phyloP scores from a whole-genome alignment of 768 basidiomycete genomes.

The Tylopilus cervinicoccineus region DNA sequence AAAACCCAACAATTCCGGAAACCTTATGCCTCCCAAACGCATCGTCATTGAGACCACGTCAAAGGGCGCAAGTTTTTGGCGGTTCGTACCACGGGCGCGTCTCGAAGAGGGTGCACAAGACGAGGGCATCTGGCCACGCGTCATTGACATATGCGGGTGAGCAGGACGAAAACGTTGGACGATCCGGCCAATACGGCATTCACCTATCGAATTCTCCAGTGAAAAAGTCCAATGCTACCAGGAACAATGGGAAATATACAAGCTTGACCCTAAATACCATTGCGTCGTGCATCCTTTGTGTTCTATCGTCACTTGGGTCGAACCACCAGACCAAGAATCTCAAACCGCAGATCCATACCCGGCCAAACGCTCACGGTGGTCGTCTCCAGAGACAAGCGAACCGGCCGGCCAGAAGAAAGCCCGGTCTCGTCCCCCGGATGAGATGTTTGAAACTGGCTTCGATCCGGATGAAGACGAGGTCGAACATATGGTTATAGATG shows the following conservation, averaged over 20 bases:
- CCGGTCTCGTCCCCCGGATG: slow-evolving; percentile 20
- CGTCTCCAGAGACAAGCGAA: slow-evolving; percentile 22
- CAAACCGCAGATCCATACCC: slow-evolving; percentile 10
- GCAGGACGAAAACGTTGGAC: slow-evolving; percentile 20
- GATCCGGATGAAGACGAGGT: slow-evolving; percentile 44
- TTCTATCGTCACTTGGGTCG: slow-evolving; percentile 21
- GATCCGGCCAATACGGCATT: slow-evolving; percentile 3
- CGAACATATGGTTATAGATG: slow-evolving; percentile 48
- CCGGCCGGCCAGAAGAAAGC: slow-evolving; percentile 22
- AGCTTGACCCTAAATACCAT: slow-evolving; percentile 70
- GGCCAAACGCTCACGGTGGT: slow-evolving; percentile 26
- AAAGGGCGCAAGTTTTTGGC: slow-evolving; percentile 58
- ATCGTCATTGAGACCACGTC: slow-evolving; percentile 67
- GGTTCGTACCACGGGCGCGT: slow-evolving; percentile 72
- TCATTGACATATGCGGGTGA: slow-evolving; percentile 68
- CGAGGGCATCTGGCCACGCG: slow-evolving; percentile 70
- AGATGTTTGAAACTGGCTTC: slow-evolving; percentile 20
- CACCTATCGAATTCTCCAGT: slow-evolving; percentile 31
- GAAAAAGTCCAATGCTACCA: slow-evolving; percentile 51
- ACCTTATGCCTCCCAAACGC: slow-evolving; percentile 57
- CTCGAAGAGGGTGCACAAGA: slow-evolving; percentile 52
- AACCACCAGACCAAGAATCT: slow-evolving; percentile 7
- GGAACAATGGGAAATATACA: slow-evolving; percentile 86
- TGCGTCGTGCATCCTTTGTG: slow-evolving; percentile 49
- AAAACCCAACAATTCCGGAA: slow-evolving; percentile 43